Conservation (phyloP, 495 filamentous ascomycete genomes). For the Penicillium paxilli region DNA sequence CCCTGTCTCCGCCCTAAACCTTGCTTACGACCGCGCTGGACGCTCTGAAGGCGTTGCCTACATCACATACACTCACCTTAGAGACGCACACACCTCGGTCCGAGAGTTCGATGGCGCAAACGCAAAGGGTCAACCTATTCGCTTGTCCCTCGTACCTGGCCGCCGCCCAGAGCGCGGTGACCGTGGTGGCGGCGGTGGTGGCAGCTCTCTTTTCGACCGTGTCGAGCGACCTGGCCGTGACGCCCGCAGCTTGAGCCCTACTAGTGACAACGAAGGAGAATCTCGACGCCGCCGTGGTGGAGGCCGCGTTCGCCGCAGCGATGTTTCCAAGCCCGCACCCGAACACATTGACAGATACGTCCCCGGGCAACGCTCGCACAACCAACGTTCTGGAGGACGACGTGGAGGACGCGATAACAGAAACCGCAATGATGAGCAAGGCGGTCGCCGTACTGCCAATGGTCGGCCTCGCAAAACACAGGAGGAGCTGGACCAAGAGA, state of each 20-base stretch:
- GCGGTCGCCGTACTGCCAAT: constrained; percentile 43
- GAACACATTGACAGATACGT: constrained; percentile 84
- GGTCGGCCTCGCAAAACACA: constrained; percentile 82
- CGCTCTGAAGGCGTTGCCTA: constrained; percentile 85
- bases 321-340: constrained; percentile 67
- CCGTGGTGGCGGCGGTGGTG: constrained; percentile 39
- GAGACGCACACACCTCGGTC: constrained; percentile 74
- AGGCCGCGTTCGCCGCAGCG: constrained; percentile 53
- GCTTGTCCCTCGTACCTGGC: constrained; percentile 64
- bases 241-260: constrained; percentile 43
- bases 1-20: constrained; percentile 63
- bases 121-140: constrained; percentile 89
- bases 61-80: constrained; percentile 70
- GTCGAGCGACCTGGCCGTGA: constrained; percentile 52
- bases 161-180: constrained; percentile 44
- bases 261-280: constrained; percentile 28
- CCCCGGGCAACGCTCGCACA: constrained; percentile 54
- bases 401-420: constrained; percentile 32
- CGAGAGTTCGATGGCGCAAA: constrained; percentile 86
- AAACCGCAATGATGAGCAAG: constrained; percentile 35
- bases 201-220: constrained; percentile 69
- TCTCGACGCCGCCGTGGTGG: constrained; percentile 39
- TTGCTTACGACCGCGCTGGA: constrained; percentile 87
- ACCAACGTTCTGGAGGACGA: constrained; percentile 41
- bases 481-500: constrained; percentile 90